Evolutionary conservation across 352 stramenopile species (phyloP).

Genomic region (Bremia lactucae): DNA sequence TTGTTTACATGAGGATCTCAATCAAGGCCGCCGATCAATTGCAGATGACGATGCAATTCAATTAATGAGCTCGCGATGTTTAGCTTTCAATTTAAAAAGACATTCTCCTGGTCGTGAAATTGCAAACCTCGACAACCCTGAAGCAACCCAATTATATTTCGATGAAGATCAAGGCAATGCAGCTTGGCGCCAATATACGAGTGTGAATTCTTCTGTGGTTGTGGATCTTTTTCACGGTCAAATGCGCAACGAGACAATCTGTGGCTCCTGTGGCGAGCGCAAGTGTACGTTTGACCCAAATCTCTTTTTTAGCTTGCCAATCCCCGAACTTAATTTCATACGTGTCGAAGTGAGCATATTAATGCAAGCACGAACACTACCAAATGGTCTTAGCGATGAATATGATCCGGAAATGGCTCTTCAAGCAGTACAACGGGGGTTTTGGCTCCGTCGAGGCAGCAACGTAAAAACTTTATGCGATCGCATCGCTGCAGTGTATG

Average conservation of each 20-base stretch:
- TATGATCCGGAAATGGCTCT: slow-evolving; percentile 5
- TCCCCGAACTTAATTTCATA: slow-evolving; percentile 75
- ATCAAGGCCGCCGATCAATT: slow-evolving; percentile 52
- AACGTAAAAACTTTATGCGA: slow-evolving; percentile 34
- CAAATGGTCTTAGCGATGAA: neutral
- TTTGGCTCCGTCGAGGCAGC: slow-evolving; percentile 48
- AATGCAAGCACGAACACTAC: slow-evolving; percentile 36
- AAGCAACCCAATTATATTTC: slow-evolving; percentile 14
- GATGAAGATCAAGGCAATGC: slow-evolving; percentile 79
- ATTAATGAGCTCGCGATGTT: slow-evolving; percentile 19
- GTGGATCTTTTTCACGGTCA: slow-evolving; percentile 95
- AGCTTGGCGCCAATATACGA: slow-evolving; percentile 87
- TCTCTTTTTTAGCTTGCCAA: slow-evolving; percentile 90
- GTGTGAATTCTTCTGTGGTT: slow-evolving; percentile 91
- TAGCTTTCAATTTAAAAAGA: slow-evolving; percentile 19
- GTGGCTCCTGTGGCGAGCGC: slow-evolving; percentile 85
- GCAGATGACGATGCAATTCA: slow-evolving; percentile 15
- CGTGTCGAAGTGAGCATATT: slow-evolving; percentile 57
- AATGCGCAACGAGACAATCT: slow-evolving; percentile 91
- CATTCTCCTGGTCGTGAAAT: slow-evolving; percentile 23
- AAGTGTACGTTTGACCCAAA: slow-evolving; percentile 96
- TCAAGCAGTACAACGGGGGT: slow-evolving; percentile 21
- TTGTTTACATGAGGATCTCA: slow-evolving; percentile 97
- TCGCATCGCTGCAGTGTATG: slow-evolving; percentile 28
- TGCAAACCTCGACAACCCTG: slow-evolving; percentile 23